A percentile compares a stretch with the other conserved stretches of the same genome.
phyloP scores from a whole-genome alignment of 768 basidiomycete species.

The Lenzites betulinus region DNA sequence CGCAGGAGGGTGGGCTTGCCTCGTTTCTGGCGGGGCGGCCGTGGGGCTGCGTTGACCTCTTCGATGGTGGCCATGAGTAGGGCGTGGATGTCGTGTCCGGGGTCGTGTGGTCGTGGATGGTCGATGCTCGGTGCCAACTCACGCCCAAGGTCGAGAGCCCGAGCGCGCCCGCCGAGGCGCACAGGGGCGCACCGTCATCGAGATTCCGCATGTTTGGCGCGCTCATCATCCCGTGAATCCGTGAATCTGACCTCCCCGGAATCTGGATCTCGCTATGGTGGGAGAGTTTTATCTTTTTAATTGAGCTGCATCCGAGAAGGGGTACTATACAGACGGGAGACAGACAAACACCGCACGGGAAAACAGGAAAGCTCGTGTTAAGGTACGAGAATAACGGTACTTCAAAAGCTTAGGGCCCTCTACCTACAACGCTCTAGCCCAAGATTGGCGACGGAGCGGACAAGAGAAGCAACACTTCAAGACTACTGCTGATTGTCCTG shows the following conservation, averaged over 20 bases:
- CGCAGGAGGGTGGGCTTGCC: background rate
- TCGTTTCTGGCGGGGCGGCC: constrained; percentile 7
- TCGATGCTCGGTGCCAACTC: constrained; percentile 7
- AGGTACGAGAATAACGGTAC: constrained; percentile 13
- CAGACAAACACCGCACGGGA: background rate
- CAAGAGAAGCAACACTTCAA: background rate
- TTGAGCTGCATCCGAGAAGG: too few relatives aligned
- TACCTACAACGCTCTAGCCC: background rate
- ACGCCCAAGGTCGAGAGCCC: background rate
- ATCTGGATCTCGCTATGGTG: too few relatives aligned
- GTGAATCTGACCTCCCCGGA: too few relatives aligned
- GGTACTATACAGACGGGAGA: constrained; percentile 1
- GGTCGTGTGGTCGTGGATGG: constrained; percentile 7
- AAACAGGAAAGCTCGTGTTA: constrained; percentile 3
- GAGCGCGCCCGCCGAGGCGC: too few relatives aligned
- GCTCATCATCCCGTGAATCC: too few relatives aligned
- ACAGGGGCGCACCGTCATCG: too few relatives aligned
- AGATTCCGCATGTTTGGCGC: too few relatives aligned
- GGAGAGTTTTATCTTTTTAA: too few relatives aligned
- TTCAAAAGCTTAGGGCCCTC: constrained; percentile 2
- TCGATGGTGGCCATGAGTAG: constrained; percentile 25
- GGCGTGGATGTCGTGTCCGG: background rate
- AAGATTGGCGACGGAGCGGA: background rate
- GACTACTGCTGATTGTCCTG: constrained; percentile 15
- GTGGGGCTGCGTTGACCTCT: constrained; percentile 17